phyloP scores from a whole-genome alignment of 1,284 basidiomycete species.

The Melanopsichium pennsylvanicum region DNA sequence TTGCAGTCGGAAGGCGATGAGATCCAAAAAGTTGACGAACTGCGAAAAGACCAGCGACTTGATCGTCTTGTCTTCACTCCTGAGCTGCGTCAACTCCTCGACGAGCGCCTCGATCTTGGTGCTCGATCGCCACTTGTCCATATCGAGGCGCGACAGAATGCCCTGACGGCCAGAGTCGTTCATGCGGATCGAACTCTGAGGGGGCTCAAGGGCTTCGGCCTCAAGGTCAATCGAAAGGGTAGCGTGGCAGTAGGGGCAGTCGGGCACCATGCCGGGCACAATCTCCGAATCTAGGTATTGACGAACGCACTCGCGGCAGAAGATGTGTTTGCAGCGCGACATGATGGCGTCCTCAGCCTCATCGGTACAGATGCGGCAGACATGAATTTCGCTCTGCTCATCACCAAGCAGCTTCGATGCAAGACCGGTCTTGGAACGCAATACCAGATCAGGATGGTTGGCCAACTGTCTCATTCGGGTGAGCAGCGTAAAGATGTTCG shows the following conservation, averaged over 20 bases:
- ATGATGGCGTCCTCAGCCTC: constrained; percentile 93
- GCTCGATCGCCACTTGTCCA: constrained; percentile 89
- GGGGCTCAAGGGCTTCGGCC: constrained; percentile 84
- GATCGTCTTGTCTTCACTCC: constrained; percentile 85
- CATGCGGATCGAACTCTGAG: constrained; percentile 68
- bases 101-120: constrained; percentile 97
- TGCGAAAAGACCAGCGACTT: constrained; percentile 97
- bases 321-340: constrained; percentile 82
- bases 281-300: constrained; percentile 83
- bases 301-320: constrained; percentile 90
- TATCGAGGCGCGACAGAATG: constrained; percentile 86
- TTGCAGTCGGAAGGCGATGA: constrained; percentile 91
- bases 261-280: constrained; percentile 72
- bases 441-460: constrained; percentile 82
- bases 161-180: constrained; percentile 77
- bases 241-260: constrained; percentile 94
- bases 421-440: constrained; percentile 77
- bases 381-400: constrained; percentile 61
- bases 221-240: constrained; percentile 94
- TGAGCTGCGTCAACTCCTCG: constrained; percentile 87
- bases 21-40: constrained; percentile 80
- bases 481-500: constrained; percentile 68
- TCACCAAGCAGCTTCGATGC: constrained; percentile 56
- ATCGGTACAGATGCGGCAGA: constrained; percentile 93
- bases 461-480: constrained; percentile 66